These are phyloP conservation scores for Saturnispora saitoi DNA, from an alignment of 805 yeast species.

Conservation along the genomic window DNA sequence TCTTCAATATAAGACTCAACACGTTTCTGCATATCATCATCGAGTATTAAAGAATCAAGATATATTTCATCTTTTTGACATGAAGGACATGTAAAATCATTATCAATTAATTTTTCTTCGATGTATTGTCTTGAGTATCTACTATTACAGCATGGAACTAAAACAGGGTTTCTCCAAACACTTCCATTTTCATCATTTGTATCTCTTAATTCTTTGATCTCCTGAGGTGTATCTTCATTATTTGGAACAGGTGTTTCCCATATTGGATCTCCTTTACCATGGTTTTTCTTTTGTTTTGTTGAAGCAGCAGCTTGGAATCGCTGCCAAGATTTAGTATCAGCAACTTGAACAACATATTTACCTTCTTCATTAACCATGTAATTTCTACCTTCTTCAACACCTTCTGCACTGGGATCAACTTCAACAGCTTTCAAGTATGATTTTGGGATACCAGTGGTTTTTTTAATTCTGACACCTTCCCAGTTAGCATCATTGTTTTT, in stretches of 20 bases:
- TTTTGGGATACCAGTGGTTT: slow-evolving; percentile 97
- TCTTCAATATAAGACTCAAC: slow-evolving; percentile 43
- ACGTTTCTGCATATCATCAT: slow-evolving; percentile 47
- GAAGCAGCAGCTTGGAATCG: slow-evolving; percentile 43
- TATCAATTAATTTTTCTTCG: slow-evolving; percentile 61
- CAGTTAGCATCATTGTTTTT: slow-evolving; percentile 86
- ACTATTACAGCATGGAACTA: slow-evolving; percentile 63
- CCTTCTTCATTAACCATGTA: slow-evolving; percentile 92
- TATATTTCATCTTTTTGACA: slow-evolving; percentile 69
- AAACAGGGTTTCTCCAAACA: slow-evolving; percentile 62
- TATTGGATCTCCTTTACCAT: slow-evolving; percentile 33
- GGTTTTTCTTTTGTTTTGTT: neutral
- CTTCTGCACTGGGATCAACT: slow-evolving; percentile 47
- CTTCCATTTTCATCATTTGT: slow-evolving; percentile 50
- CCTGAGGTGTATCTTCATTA: slow-evolving; percentile 30
- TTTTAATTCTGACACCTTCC: slow-evolving; percentile 83
- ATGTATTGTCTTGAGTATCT: slow-evolving; percentile 52
- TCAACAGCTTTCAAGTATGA: slow-evolving; percentile 81
- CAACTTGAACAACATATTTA: slow-evolving; percentile 90
- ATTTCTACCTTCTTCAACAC: slow-evolving; percentile 32
- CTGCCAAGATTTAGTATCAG: slow-evolving; percentile 88
- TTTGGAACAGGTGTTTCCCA: slow-evolving; percentile 8
- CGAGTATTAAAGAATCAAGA: slow-evolving; percentile 61
- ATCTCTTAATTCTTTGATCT: slow-evolving; percentile 57
- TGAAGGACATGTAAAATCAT: slow-evolving; percentile 85